Conservation (phyloP, 73 alveolate genomes). For the Paramecium octaurelia region DNA sequence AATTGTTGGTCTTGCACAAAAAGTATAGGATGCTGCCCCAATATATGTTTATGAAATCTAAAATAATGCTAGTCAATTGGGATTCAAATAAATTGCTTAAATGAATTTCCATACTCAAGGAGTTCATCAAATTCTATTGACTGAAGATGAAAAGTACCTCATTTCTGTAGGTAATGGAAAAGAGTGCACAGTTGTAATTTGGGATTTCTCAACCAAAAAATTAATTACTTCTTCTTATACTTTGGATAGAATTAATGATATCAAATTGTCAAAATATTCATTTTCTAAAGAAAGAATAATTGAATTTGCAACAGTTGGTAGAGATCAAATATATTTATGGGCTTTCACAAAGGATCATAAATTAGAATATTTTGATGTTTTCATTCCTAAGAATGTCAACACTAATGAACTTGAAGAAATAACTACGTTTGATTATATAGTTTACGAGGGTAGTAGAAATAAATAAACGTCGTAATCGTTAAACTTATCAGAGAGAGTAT, state of each 20-base stretch:
- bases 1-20: constrained; percentile 50
- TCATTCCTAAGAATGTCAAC: constrained; percentile 2
- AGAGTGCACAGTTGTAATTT: constrained; percentile 55
- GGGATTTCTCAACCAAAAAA: constrained; percentile 51
- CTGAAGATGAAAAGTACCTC: constrained; percentile 43
- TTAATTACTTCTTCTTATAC: constrained; percentile 58
- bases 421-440: constrained; percentile 14
- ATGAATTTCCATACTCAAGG: constrained; percentile 58
- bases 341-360: constrained; percentile 38
- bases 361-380: constrained; percentile 52
- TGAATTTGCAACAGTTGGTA: constrained; percentile 61
- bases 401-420: constrained; percentile 29
- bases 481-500: neutral
- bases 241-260: constrained; percentile 55
- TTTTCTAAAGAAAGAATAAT: constrained; percentile 18
- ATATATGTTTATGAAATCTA: constrained; percentile 23
- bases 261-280: constrained; percentile 21
- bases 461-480: neutral
- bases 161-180: constrained; percentile 53
- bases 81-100: neutral
- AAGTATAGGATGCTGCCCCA: constrained; percentile 40
- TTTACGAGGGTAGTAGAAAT: neutral
- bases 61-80: neutral
- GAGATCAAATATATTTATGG: constrained; percentile 58
- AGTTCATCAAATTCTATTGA: constrained; percentile 32